Percentiles rank a stretch among this genome's conserved stretches.
phyloP scores from a whole-genome alignment of 805 yeast genomes.

The Deakozyma indianensis region DNA sequence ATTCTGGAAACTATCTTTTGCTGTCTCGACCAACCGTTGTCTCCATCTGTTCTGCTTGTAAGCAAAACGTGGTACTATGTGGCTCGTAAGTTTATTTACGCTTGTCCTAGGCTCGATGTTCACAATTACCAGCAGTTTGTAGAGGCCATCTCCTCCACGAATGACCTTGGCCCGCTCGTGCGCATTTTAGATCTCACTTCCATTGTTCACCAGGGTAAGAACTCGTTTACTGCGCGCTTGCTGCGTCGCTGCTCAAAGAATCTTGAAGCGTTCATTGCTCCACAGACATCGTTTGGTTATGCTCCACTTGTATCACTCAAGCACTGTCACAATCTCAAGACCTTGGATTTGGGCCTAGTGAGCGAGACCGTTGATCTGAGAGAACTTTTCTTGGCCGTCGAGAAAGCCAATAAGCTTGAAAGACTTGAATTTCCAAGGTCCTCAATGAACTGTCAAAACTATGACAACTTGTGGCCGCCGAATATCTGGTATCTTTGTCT shows the following conservation, averaged over 20 bases:
- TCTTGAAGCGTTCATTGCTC: slow-evolving; percentile 65
- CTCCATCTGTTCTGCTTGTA: slow-evolving; percentile 42
- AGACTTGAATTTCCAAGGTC: slow-evolving; percentile 81
- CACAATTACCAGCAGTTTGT: slow-evolving; percentile 62
- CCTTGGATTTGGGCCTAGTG: slow-evolving; percentile 69
- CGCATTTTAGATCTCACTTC: slow-evolving; percentile 55
- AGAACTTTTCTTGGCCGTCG: slow-evolving; percentile 65
- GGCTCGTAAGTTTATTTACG: slow-evolving; percentile 53
- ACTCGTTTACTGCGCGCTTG: slow-evolving; percentile 74
- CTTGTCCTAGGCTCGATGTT: slow-evolving; percentile 46
- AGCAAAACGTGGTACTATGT: slow-evolving; percentile 45
- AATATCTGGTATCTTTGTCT: slow-evolving; percentile 55
- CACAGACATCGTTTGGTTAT: slow-evolving; percentile 88
- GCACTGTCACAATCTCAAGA: slow-evolving; percentile 47
- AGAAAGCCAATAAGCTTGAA: slow-evolving; percentile 45
- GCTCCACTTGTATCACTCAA: slow-evolving; percentile 77
- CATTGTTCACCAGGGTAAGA: slow-evolving; percentile 82
- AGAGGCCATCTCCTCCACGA: slow-evolving; percentile 36
- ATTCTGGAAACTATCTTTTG: slow-evolving; percentile 28
- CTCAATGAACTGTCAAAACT: slow-evolving; percentile 47
- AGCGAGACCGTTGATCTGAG: slow-evolving; percentile 79
- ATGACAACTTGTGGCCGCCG: slow-evolving; percentile 64
- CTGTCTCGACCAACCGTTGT: slow-evolving; percentile 20
- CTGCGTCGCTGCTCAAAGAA: slow-evolving; percentile 60
- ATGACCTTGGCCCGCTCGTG: slow-evolving; percentile 42